Conservation (phyloP, 768 basidiomycete species). For the Amanita fuliginea region DNA sequence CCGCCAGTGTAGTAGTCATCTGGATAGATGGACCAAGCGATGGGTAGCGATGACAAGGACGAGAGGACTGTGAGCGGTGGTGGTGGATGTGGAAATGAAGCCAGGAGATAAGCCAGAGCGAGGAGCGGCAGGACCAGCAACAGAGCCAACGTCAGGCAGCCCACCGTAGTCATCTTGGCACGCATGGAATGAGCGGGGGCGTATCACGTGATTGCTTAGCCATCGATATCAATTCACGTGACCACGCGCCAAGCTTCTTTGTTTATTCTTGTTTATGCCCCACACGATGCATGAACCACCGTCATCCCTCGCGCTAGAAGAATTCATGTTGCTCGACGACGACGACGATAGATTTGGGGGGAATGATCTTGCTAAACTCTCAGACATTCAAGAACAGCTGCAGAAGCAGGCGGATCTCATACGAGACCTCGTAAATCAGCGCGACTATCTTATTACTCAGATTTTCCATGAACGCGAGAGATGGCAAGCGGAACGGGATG, state of each 20-base stretch:
- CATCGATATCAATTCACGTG: background rate
- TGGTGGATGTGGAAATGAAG: slow-evolving; percentile 56
- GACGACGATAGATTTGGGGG: background rate
- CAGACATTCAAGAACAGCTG: slow-evolving; percentile 22
- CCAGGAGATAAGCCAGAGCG: slow-evolving; percentile 48
- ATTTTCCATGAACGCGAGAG: slow-evolving; percentile 46
- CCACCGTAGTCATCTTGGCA: slow-evolving; percentile 23
- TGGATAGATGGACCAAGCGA: slow-evolving; percentile 57
- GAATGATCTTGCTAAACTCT: background rate
- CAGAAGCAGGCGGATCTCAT: slow-evolving; percentile 55
- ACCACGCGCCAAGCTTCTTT: slow-evolving; percentile 1
- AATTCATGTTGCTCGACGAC: slow-evolving; percentile 5
- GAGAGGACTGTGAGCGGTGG: slow-evolving; percentile 36
- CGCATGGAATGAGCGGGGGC: slow-evolving; percentile 14
- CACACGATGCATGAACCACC: slow-evolving; percentile 1
- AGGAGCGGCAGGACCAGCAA: slow-evolving; percentile 52
- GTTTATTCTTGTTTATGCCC: background rate
- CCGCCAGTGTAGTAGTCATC: slow-evolving; percentile 58
- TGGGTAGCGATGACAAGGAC: slow-evolving; percentile 51
- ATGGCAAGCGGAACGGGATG: slow-evolving; percentile 52
- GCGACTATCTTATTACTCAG: slow-evolving; percentile 42
- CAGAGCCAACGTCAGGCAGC: slow-evolving; percentile 41
- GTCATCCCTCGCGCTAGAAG: slow-evolving; percentile 5
- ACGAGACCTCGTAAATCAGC: slow-evolving; percentile 40
- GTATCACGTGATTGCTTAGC: background rate